These are phyloP conservation scores for Candida silvatica DNA, from an alignment of 805 yeast genomes.

Conservation along the genomic window DNA sequence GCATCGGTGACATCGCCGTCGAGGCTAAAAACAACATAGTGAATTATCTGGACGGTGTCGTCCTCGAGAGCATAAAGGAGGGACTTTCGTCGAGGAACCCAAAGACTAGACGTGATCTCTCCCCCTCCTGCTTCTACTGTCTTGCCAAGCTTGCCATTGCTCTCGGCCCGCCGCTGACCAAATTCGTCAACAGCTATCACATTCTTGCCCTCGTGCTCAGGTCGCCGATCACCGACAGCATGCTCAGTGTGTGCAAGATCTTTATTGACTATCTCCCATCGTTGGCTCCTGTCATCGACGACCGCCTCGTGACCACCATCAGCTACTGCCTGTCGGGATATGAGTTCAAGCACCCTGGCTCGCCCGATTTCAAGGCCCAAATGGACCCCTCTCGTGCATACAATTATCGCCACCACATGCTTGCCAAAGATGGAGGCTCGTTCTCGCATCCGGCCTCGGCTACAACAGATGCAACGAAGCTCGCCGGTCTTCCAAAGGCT, in stretches of 20 bases:
- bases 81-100: conserved; percentile 58
- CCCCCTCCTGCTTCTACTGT: conserved; percentile 82
- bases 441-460: conserved; percentile 8
- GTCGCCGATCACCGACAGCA: conserved; percentile 76
- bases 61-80: conserved; percentile 76
- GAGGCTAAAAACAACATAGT: conserved; percentile 80
- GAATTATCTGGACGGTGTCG: conserved; percentile 81
- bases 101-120: conserved; percentile 61
- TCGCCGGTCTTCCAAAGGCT: conserved; percentile 15
- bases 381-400: conserved; percentile 62
- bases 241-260: conserved; percentile 66
- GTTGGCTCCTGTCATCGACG: conserved; percentile 62
- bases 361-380: conserved; percentile 57
- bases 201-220: conserved; percentile 70
- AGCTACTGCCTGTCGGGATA: conserved; percentile 76
- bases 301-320: conserved; percentile 58
- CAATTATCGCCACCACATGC: conserved; percentile 68
- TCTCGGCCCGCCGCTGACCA: conserved; percentile 88
- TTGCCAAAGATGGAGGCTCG: conserved; percentile 55
- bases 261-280: conserved; percentile 74
- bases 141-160: conserved; percentile 80
- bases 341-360: conserved; percentile 75
- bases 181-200: conserved; percentile 70
- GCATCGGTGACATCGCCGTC: conserved; percentile 78
- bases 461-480: conserved; percentile 11